Evolutionary conservation across 2,329 filamentous ascomycete genomes (phyloP).

Genomic region (Pseudogymnoascus sp.): DNA sequence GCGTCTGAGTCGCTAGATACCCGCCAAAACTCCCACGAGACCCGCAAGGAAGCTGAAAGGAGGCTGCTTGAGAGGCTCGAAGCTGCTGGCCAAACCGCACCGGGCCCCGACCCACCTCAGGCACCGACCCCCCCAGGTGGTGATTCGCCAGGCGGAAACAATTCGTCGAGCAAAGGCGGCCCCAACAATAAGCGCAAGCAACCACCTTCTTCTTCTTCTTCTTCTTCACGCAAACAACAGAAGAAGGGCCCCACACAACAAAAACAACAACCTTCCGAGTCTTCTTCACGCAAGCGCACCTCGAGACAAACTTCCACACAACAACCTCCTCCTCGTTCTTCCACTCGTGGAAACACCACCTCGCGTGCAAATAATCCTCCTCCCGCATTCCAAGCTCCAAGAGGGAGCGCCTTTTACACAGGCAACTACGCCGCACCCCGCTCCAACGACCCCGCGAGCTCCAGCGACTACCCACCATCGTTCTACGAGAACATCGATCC

Average conservation of each 20-base stretch:
- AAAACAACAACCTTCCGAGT: neutral
- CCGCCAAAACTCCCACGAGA: conserved; percentile 19
- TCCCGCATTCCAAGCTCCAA: too few relatives aligned
- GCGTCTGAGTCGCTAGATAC: conserved; percentile 22
- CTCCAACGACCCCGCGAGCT: neutral
- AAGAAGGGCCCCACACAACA: too few relatives aligned
- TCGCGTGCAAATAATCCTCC: neutral
- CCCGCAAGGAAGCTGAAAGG: conserved; percentile 19
- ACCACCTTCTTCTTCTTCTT: neutral
- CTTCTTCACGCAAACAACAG: neutral
- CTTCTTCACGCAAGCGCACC: too few relatives aligned
- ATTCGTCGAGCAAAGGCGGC: neutral
- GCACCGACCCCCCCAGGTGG: neutral
- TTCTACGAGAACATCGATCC: neutral
- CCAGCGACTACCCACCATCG: neutral
- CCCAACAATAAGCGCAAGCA: neutral
- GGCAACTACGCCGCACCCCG: neutral
- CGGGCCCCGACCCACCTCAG: neutral
- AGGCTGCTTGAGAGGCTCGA: conserved; percentile 22
- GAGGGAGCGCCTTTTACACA: neutral
- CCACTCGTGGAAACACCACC: neutral
- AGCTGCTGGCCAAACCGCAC: conserved; percentile 2
- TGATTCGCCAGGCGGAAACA: neutral
- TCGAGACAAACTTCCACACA: neutral
- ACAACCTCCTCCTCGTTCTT: neutral